Evolutionary conservation across 1,284 basidiomycete species (phyloP).

Genomic region (Phlebopus sp.): DNA sequence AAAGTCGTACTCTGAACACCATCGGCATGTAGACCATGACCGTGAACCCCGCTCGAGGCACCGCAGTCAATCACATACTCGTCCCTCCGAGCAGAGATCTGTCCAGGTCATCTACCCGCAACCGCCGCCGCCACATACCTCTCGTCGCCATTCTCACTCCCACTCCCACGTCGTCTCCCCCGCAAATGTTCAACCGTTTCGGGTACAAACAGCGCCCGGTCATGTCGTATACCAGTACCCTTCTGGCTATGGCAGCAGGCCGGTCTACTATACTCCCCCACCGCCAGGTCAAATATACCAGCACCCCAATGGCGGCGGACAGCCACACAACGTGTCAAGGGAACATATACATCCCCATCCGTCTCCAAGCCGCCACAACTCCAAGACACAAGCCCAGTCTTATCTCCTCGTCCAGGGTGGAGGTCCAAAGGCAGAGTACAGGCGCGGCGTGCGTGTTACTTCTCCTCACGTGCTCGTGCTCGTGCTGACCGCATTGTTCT

Average conservation of each 20-base stretch:
- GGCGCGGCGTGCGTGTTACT: conserved; percentile 28
- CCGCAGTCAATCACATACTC: conserved; percentile 28
- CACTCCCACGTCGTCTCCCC: conserved; percentile 13
- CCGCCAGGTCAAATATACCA: conserved; percentile 21
- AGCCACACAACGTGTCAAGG: conserved; percentile 10
- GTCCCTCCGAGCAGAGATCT: conserved; percentile 17
- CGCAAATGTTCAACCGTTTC: conserved; percentile 15
- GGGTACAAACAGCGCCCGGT: conserved; percentile 20
- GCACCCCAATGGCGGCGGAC: neutral
- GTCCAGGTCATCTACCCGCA: conserved; percentile 17
- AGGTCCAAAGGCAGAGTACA: conserved; percentile 32
- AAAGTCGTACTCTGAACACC: conserved; percentile 25
- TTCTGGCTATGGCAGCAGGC: conserved; percentile 8
- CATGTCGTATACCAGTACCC: conserved; percentile 21
- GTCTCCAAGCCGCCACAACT: conserved; percentile 22
- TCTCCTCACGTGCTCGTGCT: conserved; percentile 10
- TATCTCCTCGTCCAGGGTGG: conserved; percentile 27
- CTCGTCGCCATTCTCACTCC: conserved; percentile 18
- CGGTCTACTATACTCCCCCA: conserved; percentile 24
- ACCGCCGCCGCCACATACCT: conserved; percentile 8
- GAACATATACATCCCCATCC: conserved; percentile 19
- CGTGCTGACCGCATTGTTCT: conserved; percentile 14
- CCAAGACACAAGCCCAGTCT: conserved; percentile 25
- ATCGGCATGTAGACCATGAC: conserved; percentile 13
- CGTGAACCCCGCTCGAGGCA: conserved; percentile 15